phyloP scores from a whole-genome alignment of 2,329 filamentous ascomycete species.

The Trichophyton verrucosum region DNA sequence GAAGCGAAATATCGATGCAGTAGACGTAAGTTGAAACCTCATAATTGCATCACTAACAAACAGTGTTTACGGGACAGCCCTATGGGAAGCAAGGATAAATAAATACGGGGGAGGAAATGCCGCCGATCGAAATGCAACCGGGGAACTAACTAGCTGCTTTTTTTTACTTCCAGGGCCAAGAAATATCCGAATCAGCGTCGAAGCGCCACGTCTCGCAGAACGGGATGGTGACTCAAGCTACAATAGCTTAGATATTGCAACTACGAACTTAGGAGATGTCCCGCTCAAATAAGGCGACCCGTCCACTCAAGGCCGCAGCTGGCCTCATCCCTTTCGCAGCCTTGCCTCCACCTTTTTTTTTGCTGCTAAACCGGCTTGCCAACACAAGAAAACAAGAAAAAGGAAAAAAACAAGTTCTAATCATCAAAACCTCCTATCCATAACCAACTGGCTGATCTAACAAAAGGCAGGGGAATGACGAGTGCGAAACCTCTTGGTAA shows the following conservation, averaged over 20 bases:
- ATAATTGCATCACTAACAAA: constrained; percentile 7
- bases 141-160: constrained; percentile 8
- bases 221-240: constrained; percentile 12
- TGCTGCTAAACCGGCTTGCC: neutral
- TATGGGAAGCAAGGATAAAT: neutral
- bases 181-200: constrained; percentile 7
- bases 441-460: constrained; percentile 2
- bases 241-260: constrained; percentile 6
- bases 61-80: neutral
- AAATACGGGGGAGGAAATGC: neutral
- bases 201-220: constrained; percentile 14
- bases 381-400: neutral
- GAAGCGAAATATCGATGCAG: constrained; percentile 29
- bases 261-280: neutral
- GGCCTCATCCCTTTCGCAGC: neutral
- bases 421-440: neutral
- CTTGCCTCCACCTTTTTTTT: neutral
- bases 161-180: constrained; percentile 9
- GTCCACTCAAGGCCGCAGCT: neutral
- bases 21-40: constrained; percentile 30
- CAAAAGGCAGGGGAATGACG: neutral
- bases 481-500: neutral
- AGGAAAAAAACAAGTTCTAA: neutral
- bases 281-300: neutral
- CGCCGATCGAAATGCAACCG: neutral